These are phyloP conservation scores for Cinnamomum chago DNA, from an alignment of 164 flowering plant species.

Conservation along the genomic window DNA sequence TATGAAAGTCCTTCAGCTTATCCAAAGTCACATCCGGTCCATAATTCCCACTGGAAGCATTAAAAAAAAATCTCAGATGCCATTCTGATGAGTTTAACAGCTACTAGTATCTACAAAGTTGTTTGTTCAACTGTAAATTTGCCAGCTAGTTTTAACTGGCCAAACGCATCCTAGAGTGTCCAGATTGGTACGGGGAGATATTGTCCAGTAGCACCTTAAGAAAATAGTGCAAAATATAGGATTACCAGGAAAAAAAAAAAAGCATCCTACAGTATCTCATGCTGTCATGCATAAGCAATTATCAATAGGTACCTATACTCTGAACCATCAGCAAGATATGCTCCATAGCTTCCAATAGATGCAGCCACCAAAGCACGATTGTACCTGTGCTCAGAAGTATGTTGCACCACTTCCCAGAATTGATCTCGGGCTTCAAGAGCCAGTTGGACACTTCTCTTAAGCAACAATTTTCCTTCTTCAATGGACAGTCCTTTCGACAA, in stretches of 20 bases:
- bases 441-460: constrained; percentile 60
- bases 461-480: constrained; percentile 56
- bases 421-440: constrained; percentile 78
- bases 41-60: constrained; percentile 59
- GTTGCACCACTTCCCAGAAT: constrained; percentile 48
- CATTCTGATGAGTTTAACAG: constrained; percentile 1
- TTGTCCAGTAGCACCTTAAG: not conserved
- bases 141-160: not conserved
- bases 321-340: constrained; percentile 97
- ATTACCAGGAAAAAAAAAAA: not conserved
- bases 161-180: not conserved
- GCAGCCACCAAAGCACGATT: constrained; percentile 83
- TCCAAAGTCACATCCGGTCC: constrained; percentile 56
- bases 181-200: not conserved
- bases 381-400: constrained; percentile 24
- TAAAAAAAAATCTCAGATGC: constrained; percentile 4
- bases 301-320: constrained; percentile 64
- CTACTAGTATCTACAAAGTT: not conserved
- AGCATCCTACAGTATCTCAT: not conserved
- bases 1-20: constrained; percentile 82
- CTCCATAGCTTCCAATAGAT: constrained; percentile 95
- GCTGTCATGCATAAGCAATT: not conserved
- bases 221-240: not conserved
- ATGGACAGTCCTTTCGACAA: constrained; percentile 59
- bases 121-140: not conserved